A percentile compares a stretch with the other conserved stretches of the same genome.
Evolutionary conservation across 2,329 filamentous ascomycete species (phyloP).

Genomic region (Alternaria dauci): DNA sequence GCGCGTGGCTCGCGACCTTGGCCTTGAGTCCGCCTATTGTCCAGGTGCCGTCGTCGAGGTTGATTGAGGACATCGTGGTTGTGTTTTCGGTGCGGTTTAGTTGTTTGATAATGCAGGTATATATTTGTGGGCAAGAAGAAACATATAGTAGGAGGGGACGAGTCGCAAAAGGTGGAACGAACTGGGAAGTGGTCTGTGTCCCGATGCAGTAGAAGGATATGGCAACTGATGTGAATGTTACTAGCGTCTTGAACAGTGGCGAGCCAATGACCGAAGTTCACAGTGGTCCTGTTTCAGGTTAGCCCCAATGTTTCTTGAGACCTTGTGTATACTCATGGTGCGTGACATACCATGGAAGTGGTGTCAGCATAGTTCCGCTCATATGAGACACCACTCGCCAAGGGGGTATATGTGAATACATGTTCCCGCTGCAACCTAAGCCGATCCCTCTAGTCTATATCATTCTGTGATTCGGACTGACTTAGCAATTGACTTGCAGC

Average conservation of each 20-base stretch:
- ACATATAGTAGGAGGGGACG: background rate
- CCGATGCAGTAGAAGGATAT: background rate
- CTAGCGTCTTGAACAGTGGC: background rate
- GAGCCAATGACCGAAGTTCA: background rate
- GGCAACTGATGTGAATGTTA: background rate
- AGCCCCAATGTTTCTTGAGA: background rate
- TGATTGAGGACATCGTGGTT: background rate
- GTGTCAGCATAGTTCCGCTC: background rate
- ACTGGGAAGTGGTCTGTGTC: background rate
- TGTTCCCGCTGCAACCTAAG: fast-evolving
- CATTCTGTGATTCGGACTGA: background rate
- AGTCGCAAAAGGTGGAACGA: no score
- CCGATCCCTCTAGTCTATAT: background rate
- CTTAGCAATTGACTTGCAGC: background rate
- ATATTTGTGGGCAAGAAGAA: no score
- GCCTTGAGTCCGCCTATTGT: background rate
- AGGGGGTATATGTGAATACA: background rate
- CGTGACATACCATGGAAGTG: background rate
- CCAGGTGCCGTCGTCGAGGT: background rate
- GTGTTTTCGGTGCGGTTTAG: background rate
- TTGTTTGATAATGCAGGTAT: background rate
- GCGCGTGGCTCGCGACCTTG: background rate
- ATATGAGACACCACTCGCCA: background rate
- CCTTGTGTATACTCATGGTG: background rate
- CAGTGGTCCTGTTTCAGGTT: background rate